phyloP scores from a whole-genome alignment of 306 rosid species.

The Spatholobus suberectus region DNA sequence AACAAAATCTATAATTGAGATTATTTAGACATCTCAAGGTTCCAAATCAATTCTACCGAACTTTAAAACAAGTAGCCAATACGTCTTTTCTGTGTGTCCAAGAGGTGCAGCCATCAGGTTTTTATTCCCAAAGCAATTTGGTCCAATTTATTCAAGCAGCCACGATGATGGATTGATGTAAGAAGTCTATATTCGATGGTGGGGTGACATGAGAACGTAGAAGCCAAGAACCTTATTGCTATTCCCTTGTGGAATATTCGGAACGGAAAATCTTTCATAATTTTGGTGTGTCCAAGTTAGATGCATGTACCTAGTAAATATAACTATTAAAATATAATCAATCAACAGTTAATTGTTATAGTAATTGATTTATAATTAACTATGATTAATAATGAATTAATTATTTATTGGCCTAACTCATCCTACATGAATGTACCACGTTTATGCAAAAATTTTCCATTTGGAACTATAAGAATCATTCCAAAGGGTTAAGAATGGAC shows the following conservation, averaged over 20 bases:
- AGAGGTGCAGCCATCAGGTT: slow-evolving; percentile 17
- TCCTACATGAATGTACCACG: not conserved
- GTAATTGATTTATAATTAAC: not conserved
- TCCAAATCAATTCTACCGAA: not conserved
- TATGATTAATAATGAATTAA: not conserved
- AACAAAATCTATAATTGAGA: too few species aligned
- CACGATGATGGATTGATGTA: not conserved
- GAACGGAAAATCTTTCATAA: not conserved
- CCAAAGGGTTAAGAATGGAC: not conserved
- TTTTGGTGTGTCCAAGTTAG: not conserved
- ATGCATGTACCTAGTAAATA: not conserved
- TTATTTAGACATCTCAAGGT: not conserved
- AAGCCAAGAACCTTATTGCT: not conserved
- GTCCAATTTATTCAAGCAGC: not conserved
- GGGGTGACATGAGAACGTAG: not conserved
- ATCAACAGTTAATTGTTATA: not conserved
- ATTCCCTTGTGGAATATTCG: not conserved
- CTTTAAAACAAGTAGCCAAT: not conserved
- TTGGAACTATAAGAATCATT: not conserved
- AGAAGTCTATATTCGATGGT: not conserved
- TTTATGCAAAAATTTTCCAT: not conserved
- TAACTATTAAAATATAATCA: not conserved
- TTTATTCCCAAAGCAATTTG: slow-evolving; percentile 21
- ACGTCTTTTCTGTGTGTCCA: not conserved
- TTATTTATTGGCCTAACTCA: not conserved